Evolutionary conservation across 306 rosid genomes (phyloP).

Genomic region (Cucumis sativus): Cucumber_9930_V3 NC_026660.2:6729001-6729500

Average conservation of each 20-base stretch:
- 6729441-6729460: neutral
- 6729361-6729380: conserved; percentile 63
- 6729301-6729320: conserved; percentile 43
- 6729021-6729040: no score
- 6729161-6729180: conserved; percentile 29
- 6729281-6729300: neutral
- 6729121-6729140: conserved; percentile 18
- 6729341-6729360: conserved; percentile 74
- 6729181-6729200: conserved; percentile 14
- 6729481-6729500: neutral
- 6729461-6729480: neutral
- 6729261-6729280: neutral
- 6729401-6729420: neutral
- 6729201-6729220: neutral
- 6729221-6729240: neutral
- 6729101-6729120: conserved; percentile 21
- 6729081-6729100: conserved; percentile 20
- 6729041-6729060: neutral
- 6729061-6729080: conserved; percentile 14
- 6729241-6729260: neutral
- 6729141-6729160: conserved; percentile 21
- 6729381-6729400: neutral
- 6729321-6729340: conserved; percentile 59
- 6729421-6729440: neutral
- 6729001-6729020: no score